These are phyloP conservation scores for Arctium lappa DNA, from an alignment of 129 eudicot genomes.

Conservation along the genomic window DNA sequence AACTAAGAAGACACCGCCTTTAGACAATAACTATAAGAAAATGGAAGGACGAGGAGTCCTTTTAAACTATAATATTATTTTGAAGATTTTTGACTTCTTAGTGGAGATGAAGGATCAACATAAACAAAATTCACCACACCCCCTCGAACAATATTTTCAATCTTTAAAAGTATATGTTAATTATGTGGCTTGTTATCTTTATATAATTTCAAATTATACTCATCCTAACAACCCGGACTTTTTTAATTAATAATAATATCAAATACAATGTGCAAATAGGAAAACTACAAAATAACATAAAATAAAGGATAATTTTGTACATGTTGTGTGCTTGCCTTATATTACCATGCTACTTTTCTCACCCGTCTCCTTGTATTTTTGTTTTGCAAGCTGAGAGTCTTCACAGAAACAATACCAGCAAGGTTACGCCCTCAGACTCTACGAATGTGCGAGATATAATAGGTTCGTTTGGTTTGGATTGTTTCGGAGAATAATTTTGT, in stretches of 20 bases:
- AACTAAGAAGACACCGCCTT: slow-evolving; percentile 20
- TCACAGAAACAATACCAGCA: too few species aligned
- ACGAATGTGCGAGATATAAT: neutral
- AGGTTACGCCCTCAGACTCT: neutral
- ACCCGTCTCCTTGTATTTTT: too few species aligned
- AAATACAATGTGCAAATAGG: neutral
- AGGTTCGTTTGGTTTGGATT: neutral
- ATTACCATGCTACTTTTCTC: too few species aligned
- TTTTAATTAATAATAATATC: neutral
- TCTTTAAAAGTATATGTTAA: neutral
- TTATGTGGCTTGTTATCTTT: neutral
- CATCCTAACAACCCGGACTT: neutral
- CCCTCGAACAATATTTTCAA: neutral
- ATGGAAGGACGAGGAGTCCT: neutral
- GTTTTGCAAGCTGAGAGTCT: too few species aligned
- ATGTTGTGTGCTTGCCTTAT: neutral
- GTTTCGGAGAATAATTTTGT: neutral
- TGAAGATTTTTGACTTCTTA: neutral
- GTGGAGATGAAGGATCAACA: neutral
- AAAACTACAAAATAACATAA: neutral
- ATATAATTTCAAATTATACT: neutral
- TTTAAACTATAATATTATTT: neutral
- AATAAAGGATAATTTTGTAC: neutral
- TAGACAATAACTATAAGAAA: neutral
- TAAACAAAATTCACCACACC: neutral